Evolutionary conservation across 768 basidiomycete species (phyloP).

Genomic region (Strobilomyces echinocephalus): DNA sequence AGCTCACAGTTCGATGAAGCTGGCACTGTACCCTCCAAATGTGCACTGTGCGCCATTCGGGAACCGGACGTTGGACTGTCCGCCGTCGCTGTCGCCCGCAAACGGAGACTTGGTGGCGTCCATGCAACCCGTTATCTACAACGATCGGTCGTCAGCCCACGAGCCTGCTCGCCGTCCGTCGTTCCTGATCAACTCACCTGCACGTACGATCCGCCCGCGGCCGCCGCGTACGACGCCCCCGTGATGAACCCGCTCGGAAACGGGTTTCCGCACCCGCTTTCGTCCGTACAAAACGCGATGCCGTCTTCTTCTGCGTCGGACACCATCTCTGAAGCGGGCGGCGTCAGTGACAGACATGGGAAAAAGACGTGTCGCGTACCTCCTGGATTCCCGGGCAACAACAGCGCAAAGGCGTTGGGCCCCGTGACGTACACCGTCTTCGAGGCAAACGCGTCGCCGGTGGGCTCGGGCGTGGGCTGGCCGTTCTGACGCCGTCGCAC

Average conservation of each 20-base stretch:
- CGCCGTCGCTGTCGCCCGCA: slow-evolving; percentile 37
- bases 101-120: slow-evolving; percentile 29
- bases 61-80: slow-evolving; percentile 47
- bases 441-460: slow-evolving; percentile 27
- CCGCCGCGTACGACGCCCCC: slow-evolving; percentile 31
- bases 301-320: slow-evolving; percentile 38
- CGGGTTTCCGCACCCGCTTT: slow-evolving; percentile 24
- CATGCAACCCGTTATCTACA: slow-evolving; percentile 39
- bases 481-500: slow-evolving; percentile 19
- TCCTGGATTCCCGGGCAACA: slow-evolving; percentile 30
- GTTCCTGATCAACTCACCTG: slow-evolving; percentile 26
- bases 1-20: slow-evolving; percentile 47
- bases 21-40: slow-evolving; percentile 47
- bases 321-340: slow-evolving; percentile 29
- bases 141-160: no score
- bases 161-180: no score
- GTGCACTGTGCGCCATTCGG: slow-evolving; percentile 51
- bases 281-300: slow-evolving; percentile 34
- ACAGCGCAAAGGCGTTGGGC: slow-evolving; percentile 31
- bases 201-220: slow-evolving; percentile 36
- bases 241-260: slow-evolving; percentile 37
- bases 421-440: slow-evolving; percentile 36
- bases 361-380: slow-evolving; percentile 23
- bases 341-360: not conserved
- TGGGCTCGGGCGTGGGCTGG: slow-evolving; percentile 39